Percentiles rank a stretch among this genome's conserved stretches.
Conservation (phyloP, 768 basidiomycete genomes). For the Rhodotorula babjevae region DNA sequence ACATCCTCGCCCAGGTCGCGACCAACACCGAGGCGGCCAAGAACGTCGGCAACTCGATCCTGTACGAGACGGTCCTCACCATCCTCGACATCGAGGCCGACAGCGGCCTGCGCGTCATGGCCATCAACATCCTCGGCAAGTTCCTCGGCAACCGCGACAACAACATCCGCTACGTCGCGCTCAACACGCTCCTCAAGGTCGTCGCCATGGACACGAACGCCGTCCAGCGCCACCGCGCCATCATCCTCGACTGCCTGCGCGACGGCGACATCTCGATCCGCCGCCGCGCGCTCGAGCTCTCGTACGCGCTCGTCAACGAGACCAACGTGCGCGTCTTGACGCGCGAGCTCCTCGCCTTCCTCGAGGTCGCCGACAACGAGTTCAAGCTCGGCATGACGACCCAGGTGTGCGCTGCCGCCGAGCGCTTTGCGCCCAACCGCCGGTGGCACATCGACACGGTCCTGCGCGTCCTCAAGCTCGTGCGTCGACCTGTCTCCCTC, state of each 20-base stretch:
- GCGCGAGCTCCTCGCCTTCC: constrained; percentile 86
- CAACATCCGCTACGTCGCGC: constrained; percentile 96
- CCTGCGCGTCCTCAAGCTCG: constrained; percentile 81
- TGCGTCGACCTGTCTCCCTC: constrained; percentile 47
- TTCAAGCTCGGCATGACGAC: constrained; percentile 98
- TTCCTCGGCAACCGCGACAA: constrained; percentile 97
- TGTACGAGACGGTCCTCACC: constrained; percentile 95
- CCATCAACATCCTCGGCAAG: constrained; percentile 97
- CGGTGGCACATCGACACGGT: constrained; percentile 99
- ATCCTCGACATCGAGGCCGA: constrained; percentile 97
- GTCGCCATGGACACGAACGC: constrained; percentile 97
- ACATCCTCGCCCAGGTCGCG: constrained; percentile 97
- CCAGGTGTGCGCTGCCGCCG: constrained; percentile 90
- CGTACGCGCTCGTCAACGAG: constrained; percentile 95
- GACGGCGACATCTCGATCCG: constrained; percentile 99
- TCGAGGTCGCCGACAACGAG: constrained; percentile 97
- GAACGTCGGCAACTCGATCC: constrained; percentile 95
- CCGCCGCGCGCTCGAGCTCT: constrained; percentile 89
- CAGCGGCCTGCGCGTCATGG: constrained; percentile 92
- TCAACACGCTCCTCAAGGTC: constrained; percentile 97
- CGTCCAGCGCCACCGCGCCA: constrained; percentile 94
- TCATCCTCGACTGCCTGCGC: constrained; percentile 97
- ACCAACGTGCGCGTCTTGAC: constrained; percentile 86
- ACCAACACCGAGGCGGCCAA: constrained; percentile 97
- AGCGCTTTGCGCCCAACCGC: constrained; percentile 93